These are phyloP conservation scores for Aspergillus sergii DNA, from an alignment of 2,329 filamentous ascomycete genomes.

Conservation along the genomic window DNA sequence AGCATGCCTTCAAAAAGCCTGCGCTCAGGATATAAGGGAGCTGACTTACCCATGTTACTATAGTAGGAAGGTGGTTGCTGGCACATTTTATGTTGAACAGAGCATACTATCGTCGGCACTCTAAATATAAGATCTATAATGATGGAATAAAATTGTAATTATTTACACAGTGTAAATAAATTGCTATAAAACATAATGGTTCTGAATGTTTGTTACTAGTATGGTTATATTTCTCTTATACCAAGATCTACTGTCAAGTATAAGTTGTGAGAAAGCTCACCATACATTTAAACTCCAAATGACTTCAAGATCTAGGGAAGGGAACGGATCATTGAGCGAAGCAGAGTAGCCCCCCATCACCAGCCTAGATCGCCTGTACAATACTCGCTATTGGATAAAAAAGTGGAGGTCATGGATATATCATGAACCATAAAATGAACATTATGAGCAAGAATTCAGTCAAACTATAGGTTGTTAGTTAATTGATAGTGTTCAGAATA, in stretches of 20 bases:
- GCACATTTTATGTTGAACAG: not conserved
- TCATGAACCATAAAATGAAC: conserved; percentile 19
- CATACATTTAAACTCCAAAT: conserved; percentile 9
- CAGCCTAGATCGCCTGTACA: conserved; percentile 30
- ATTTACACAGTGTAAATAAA: not conserved
- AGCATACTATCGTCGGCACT: not conserved
- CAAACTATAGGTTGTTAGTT: conserved; percentile 30
- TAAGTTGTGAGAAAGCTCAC: not conserved
- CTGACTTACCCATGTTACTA: not conserved
- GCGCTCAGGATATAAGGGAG: not conserved
- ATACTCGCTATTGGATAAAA: conserved; percentile 18
- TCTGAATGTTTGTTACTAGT: not conserved
- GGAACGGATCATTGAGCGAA: conserved; percentile 15
- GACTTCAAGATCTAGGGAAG: conserved; percentile 16
- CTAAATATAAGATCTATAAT: not conserved
- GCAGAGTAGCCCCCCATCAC: conserved; percentile 21
- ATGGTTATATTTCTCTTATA: not conserved
- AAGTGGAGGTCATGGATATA: conserved; percentile 24
- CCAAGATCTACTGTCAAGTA: not conserved
- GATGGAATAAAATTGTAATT: not conserved
- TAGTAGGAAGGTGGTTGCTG: not conserved
- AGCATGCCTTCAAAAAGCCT: not conserved
- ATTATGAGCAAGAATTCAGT: conserved; percentile 15
- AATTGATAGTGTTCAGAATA: conserved; percentile 20
- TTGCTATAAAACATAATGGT: not conserved